Percentiles rank a stretch among this genome's conserved stretches.
phyloP scores from a whole-genome alignment of 352 stramenopile genomes.

The Saprolegnia diclina region DNA sequence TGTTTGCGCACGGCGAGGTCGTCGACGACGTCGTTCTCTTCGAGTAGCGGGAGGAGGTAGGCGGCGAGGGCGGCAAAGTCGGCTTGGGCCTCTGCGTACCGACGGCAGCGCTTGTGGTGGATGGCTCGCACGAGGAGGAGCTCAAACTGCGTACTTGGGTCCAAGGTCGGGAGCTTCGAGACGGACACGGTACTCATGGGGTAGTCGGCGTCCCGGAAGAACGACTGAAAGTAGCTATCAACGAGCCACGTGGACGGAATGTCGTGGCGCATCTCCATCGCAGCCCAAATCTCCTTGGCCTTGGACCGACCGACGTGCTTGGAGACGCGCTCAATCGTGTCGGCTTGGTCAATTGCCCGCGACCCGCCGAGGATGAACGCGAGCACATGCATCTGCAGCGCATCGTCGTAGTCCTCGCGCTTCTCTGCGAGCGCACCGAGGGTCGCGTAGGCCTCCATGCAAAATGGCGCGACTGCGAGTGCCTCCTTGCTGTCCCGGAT shows the following conservation, averaged over 20 bases:
- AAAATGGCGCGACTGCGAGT: constrained; percentile 36
- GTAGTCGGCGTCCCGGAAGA: constrained; percentile 71
- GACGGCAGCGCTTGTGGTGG: constrained; percentile 53
- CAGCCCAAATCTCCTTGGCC: constrained; percentile 60
- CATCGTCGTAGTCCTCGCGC: constrained; percentile 39
- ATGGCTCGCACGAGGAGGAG: constrained; percentile 58
- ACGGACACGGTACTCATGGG: constrained; percentile 44
- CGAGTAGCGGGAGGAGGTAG: constrained; percentile 25
- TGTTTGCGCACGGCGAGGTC: constrained; percentile 35
- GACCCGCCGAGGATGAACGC: constrained; percentile 79
- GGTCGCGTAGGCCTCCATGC: constrained; percentile 40
- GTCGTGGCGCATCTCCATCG: constrained; percentile 68
- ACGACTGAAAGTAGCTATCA: constrained; percentile 81
- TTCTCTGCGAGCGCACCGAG: constrained; percentile 49
- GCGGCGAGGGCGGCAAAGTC: constrained; percentile 29
- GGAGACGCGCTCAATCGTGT: constrained; percentile 67
- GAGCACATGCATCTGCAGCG: constrained; percentile 79
- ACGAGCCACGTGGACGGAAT: constrained; percentile 72
- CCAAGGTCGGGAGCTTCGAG: constrained; percentile 34
- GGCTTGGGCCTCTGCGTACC: constrained; percentile 45
- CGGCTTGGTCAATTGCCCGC: constrained; percentile 55
- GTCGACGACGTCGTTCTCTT: constrained; percentile 36
- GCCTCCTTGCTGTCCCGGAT: constrained; percentile 56
- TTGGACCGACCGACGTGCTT: constrained; percentile 54
- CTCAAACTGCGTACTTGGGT: constrained; percentile 49